Evolutionary conservation across 352 stramenopile species (phyloP), one percentile per base, ranked within the genome.

Genomic region (Lagenidium sp.): DNA sequence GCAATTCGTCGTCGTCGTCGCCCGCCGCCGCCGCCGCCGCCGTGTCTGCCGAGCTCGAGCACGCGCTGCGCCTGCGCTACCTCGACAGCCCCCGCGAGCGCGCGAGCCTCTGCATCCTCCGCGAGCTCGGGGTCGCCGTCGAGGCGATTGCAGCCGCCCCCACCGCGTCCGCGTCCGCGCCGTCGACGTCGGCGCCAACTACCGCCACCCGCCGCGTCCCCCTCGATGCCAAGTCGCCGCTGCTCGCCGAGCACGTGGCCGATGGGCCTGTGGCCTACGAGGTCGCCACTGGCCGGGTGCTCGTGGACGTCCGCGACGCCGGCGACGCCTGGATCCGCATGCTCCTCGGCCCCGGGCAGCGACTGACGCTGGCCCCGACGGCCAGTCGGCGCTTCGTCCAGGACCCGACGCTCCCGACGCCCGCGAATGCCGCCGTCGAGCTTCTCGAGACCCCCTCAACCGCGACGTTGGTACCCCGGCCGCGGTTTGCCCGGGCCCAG

Each of bases 241-340:
- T 52, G 4, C 43, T 60, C 4, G 50, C 41, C 13, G 76, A 89
- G 59, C 77, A 89, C 65, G 71, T 62, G 29, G 5, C 28, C 38
- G 28, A 51, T 15, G 34, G 22, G 6, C 13, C 28, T 6, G 38
- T 58, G 15, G 12, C 38, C 25, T 89, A 86, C 61, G 58, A 36
- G 13, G 62, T 84, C 13, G 31, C 41, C 0, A 41, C 52, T 7
- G 73, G 77, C 16, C 51, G 60, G 41, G 58, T 80, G 38, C 66
- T 68, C 21, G 38, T 89, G 41, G 69, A 86, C 57, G 65, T 84
- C 29, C 77, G 77, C 16, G 77, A 89, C 53, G 72, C 66, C 25
- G 76, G 65, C 13, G 66, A 89, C 41, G 73, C 63, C 38, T 89
- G 76, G 76, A 63, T 89, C 43, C 76, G 76, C 31, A 61, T 62